Conservation (phyloP, 2,329 filamentous ascomycete genomes). For the Laburnicola sp. region DNA sequence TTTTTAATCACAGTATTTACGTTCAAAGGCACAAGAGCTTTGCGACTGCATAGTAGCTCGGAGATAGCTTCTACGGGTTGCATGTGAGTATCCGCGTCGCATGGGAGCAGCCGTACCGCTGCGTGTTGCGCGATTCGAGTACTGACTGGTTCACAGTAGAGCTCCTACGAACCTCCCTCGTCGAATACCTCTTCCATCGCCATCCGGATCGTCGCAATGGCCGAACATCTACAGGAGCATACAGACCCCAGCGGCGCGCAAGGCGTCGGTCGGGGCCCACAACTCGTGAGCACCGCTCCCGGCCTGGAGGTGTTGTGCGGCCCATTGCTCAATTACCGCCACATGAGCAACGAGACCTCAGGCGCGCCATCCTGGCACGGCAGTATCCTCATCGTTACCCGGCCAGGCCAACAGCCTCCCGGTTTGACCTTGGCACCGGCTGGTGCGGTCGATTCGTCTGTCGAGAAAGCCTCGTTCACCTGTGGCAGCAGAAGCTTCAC, state of each 20-base stretch:
- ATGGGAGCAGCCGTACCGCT: neutral
- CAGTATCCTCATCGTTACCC: slow-evolving; percentile 81
- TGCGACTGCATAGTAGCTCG: neutral
- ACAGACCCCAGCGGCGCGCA: slow-evolving; percentile 29
- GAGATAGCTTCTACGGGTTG: neutral
- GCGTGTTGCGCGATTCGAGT: neutral
- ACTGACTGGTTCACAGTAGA: neutral
- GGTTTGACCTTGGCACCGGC: slow-evolving; percentile 62
- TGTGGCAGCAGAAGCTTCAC: slow-evolving; percentile 42
- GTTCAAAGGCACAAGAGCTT: neutral
- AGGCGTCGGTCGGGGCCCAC: slow-evolving; percentile 50
- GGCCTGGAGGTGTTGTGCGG: slow-evolving; percentile 66
- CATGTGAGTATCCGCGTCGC: neutral
- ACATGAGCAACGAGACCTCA: slow-evolving; percentile 62
- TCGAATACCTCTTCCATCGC: neutral
- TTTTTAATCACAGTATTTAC: neutral
- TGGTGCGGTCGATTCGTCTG: slow-evolving; percentile 41
- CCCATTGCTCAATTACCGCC: slow-evolving; percentile 76
- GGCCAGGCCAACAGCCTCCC: slow-evolving; percentile 66
- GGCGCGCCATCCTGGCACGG: slow-evolving; percentile 69
- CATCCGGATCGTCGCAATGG: slow-evolving; percentile 10
- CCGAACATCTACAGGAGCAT: slow-evolving; percentile 15
- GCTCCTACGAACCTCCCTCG: neutral
- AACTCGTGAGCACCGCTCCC: slow-evolving; percentile 47
- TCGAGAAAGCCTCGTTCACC: slow-evolving; percentile 30